Evolutionary conservation across 2,329 filamentous ascomycete species (phyloP).

Genomic region (Polychaeton citri): DNA sequence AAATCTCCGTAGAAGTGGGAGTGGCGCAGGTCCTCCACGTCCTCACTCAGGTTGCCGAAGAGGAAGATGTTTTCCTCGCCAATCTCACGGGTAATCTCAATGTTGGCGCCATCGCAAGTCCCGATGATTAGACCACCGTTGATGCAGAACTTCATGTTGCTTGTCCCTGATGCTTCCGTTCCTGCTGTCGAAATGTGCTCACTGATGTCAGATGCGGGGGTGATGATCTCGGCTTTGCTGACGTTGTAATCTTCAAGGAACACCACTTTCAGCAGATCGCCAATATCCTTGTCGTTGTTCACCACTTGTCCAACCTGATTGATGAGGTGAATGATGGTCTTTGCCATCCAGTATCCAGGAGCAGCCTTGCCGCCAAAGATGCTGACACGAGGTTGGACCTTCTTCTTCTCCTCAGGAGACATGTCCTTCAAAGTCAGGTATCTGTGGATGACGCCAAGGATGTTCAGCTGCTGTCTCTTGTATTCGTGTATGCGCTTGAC

Average conservation of each 20-base stretch:
- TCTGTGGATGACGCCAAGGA: constrained; percentile 92
- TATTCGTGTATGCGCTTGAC: constrained; percentile 99
- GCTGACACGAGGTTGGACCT: constrained; percentile 73
- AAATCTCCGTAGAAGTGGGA: constrained; percentile 73
- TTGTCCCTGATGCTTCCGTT: constrained; percentile 77
- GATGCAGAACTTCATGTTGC: constrained; percentile 99
- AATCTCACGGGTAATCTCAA: constrained; percentile 85
- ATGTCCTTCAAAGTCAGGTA: constrained; percentile 83
- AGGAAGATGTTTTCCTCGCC: constrained; percentile 97
- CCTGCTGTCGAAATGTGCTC: constrained; percentile 98
- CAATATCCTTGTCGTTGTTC: constrained; percentile 84
- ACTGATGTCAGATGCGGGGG: constrained; percentile 86
- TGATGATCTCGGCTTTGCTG: constrained; percentile 96
- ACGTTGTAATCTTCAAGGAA: constrained; percentile 99
- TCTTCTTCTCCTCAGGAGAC: constrained; percentile 72
- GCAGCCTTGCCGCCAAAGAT: constrained; percentile 98
- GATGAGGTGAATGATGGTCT: constrained; percentile 84
- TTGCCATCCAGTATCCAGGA: constrained; percentile 99
- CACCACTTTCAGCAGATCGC: constrained; percentile 89
- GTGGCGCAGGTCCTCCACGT: constrained; percentile 92
- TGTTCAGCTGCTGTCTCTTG: constrained; percentile 97
- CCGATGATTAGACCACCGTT: constrained; percentile 96
- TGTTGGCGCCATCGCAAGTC: constrained; percentile 94
- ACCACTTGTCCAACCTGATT: constrained; percentile 83
- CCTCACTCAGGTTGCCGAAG: constrained; percentile 89